A percentile compares a stretch with the other conserved stretches of the same genome.
These are phyloP conservation scores for Delphinella strobiligena DNA, from an alignment of 2,329 filamentous ascomycete species.

Conservation along the genomic window DNA sequence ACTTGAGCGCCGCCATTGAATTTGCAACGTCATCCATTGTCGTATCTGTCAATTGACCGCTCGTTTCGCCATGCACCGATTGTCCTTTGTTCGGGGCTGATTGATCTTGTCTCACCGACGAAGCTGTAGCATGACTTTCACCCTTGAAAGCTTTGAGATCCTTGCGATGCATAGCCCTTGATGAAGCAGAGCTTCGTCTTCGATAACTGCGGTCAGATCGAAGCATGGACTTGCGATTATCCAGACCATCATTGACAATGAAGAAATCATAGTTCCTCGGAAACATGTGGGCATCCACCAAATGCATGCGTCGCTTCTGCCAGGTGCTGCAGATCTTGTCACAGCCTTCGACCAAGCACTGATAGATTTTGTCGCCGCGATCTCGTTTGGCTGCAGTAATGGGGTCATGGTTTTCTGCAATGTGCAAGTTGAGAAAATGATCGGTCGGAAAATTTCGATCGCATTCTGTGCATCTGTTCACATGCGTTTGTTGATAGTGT, in stretches of 20 bases:
- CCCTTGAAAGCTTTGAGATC: not conserved
- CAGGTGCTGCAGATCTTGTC: slow-evolving; percentile 72
- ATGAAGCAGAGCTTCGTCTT: not conserved
- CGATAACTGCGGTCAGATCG: slow-evolving; percentile 31
- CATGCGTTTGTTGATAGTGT: slow-evolving; percentile 72
- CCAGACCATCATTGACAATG: slow-evolving; percentile 80
- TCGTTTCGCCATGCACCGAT: not conserved
- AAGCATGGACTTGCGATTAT: slow-evolving; percentile 69
- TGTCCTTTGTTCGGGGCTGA: not conserved
- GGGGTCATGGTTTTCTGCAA: slow-evolving; percentile 83
- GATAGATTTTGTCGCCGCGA: slow-evolving; percentile 79
- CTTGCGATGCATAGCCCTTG: not conserved
- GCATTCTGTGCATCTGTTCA: slow-evolving; percentile 77
- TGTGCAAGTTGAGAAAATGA: slow-evolving; percentile 70
- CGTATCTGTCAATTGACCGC: not conserved
- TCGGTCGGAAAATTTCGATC: slow-evolving; percentile 77
- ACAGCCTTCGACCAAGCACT: slow-evolving; percentile 82
- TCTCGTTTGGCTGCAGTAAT: slow-evolving; percentile 60
- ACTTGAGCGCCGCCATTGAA: slow-evolving; percentile 60
- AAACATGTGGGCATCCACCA: slow-evolving; percentile 91
- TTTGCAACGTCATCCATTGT: slow-evolving; percentile 47
- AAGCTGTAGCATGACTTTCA: not conserved
- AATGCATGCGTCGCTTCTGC: slow-evolving; percentile 73
- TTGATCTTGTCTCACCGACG: not conserved
- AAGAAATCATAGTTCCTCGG: slow-evolving; percentile 77